A percentile compares a stretch with the other conserved stretches of the same genome.
These are phyloP conservation scores for Santalum album DNA, from an alignment of 164 flowering plant genomes.

Conservation along the genomic window DNA sequence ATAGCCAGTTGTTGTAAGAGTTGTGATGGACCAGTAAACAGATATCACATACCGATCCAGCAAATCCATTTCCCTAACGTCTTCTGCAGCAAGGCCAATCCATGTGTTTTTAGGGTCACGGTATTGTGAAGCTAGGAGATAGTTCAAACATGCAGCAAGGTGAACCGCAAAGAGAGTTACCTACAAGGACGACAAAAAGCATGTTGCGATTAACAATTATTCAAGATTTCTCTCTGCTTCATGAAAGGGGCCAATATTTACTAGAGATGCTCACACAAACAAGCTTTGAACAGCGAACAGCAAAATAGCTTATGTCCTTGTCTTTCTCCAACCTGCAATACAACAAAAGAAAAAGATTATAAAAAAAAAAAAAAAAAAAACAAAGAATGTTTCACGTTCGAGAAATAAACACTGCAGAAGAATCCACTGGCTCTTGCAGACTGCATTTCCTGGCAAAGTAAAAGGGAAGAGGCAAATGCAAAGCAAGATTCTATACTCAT, in stretches of 20 bases:
- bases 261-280: slow-evolving; percentile 39
- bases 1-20: slow-evolving; percentile 54
- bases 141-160: slow-evolving; percentile 43
- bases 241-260: background rate
- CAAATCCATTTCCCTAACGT: slow-evolving; percentile 17
- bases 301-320: slow-evolving; percentile 43
- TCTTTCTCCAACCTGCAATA: slow-evolving; percentile 64
- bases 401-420: no score
- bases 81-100: slow-evolving; percentile 21
- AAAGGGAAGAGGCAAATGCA: no score
- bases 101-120: slow-evolving; percentile 35
- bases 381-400: no score
- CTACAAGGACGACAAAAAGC: slow-evolving; percentile 21
- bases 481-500: no score
- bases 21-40: slow-evolving; percentile 57
- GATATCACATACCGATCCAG: slow-evolving; percentile 36
- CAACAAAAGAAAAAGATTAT: background rate
- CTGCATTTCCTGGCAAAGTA: no score
- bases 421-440: no score
- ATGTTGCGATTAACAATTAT: background rate
- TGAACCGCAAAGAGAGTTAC: slow-evolving; percentile 56
- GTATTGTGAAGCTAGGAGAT: slow-evolving; percentile 30
- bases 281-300: slow-evolving; percentile 56
- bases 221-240: background rate
- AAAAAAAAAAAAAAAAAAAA: background rate